Conservation (phyloP, 2,329 filamentous ascomycete species). For the Ophiocordyceps camponoti-leonardi region DNA sequence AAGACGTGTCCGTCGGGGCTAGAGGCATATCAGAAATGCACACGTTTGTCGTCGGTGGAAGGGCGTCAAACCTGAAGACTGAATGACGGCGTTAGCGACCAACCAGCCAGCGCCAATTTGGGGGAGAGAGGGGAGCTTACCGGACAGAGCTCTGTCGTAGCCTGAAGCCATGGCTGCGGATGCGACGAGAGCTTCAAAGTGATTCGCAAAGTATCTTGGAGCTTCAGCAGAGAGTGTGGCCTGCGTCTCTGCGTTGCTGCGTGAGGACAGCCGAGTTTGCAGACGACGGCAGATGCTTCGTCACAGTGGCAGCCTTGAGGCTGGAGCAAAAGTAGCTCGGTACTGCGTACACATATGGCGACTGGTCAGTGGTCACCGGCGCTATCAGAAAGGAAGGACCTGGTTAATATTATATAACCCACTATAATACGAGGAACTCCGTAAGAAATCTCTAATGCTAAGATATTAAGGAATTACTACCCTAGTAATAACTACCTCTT, state of each 20-base stretch:
- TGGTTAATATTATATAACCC: too few relatives aligned
- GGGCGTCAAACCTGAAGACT: constrained; percentile 61
- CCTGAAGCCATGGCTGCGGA: constrained; percentile 57
- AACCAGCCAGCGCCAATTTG: neutral
- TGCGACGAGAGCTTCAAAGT: neutral
- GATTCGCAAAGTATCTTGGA: neutral
- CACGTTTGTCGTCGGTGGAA: neutral
- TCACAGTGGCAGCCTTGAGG: constrained; percentile 21
- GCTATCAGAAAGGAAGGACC: too few relatives aligned
- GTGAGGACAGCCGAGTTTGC: constrained; percentile 1
- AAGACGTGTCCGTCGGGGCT: constrained; percentile 99
- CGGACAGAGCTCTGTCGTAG: constrained; percentile 97
- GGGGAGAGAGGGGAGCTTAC: constrained; percentile 35
- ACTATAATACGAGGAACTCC: too few relatives aligned
- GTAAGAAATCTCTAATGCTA: too few relatives aligned
- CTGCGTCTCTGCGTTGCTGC: neutral
- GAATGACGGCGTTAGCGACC: constrained; percentile 21
- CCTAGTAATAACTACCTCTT: too few relatives aligned
- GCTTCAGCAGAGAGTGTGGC: constrained; percentile 1
- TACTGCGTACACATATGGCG: too few relatives aligned
- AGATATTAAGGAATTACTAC: too few relatives aligned
- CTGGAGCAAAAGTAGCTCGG: constrained; percentile 9
- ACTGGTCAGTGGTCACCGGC: too few relatives aligned
- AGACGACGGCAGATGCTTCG: constrained; percentile 15
- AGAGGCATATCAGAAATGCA: constrained; percentile 1